Evolutionary conservation across 2,329 filamentous ascomycete species (phyloP), one percentile per base, ranked within the genome.

Genomic region (Alternaria panax): DNA sequence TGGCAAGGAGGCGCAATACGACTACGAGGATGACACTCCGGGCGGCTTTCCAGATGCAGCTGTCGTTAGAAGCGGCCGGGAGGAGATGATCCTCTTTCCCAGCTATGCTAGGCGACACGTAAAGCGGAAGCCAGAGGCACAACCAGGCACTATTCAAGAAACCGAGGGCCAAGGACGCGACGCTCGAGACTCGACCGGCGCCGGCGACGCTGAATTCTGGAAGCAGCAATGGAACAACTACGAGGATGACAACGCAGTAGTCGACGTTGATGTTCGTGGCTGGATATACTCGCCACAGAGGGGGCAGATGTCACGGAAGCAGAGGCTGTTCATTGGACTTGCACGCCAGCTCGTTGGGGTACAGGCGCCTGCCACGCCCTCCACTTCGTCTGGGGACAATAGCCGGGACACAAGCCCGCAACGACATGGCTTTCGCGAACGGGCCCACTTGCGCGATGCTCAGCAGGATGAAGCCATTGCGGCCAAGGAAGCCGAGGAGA

Each of bases 81-180:
- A 97, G 76, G 92, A 98, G 80, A 92, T 99, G 88, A 87, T 99
- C 9, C 77, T 99, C 24, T 99, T 99, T 68, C 95, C 95, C 0
- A 97, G 92, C 53, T 99, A 99, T 75, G 92, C 92, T 8, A 88
- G 93, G 73, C 85, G 84, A 61, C 90, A 96, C 75, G 78, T 86
- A 32, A 89, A 81, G 66, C 72, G 66, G 63, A 80, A 77, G 75
- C 70, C 72, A 40, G 60, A 75, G 68, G 69, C 75, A 50, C 70
- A 70, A 42, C 75, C 78, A 5, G 77, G 73, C 7, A 75, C 71
- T 22, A 75, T 80, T 56, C 72, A 80, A 63, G 69, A 79, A 61
- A 57, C 70, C 27, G 65, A 77, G 16, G 78, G 79, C 24, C 78
- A 80, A 32, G 77, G 82, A 11, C 75, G 73, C 52, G 79, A 81